Evolutionary conservation across 768 basidiomycete species (phyloP), one percentile per base, ranked within the genome.

Genomic region (Pleurotus cornucopiae): DNA sequence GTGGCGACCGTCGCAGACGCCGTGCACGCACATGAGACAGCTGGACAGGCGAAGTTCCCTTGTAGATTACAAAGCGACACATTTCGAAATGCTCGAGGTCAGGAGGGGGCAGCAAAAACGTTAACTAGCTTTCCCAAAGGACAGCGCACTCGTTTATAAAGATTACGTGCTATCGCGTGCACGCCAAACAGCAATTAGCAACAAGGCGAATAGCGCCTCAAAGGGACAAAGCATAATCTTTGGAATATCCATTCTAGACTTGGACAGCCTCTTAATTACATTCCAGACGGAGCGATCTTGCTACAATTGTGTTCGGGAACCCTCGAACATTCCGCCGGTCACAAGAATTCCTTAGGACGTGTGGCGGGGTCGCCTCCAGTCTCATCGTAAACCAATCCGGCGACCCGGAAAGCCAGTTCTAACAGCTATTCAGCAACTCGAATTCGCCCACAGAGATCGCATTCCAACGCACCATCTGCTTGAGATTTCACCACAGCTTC

Each of bases 61-160:
- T 98, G 79, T 95, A 97, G 44, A 97, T 94, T 61, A 96, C 88
- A 64, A 94, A 89, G 14, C 91, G 88, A 68, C 91, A 94, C 91
- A 94, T 92, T 20, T 16, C 26, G 26, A 39, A 54, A 56, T 41
- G 20, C 30, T 34, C 30, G 30, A 34, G 30, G 30, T 34, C 30
- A 34, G 30, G 30, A 34, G 30, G 30, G 30, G 30, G 30, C 3
- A 34, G 30, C 30, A 34, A 34, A 34, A 34, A 34, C 30, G 30
- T 34, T 34, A 34, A 34, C 30, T 11, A 34, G 9, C 30, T 34
- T 34, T 11, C 30, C 30, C 9, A 7, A 34, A 34, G 9, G 30
- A 34, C 30, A 34, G 9, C 30, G 30, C 30, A 25, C 52, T 46
- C 58, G 23, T 23, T 46, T 59, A 60, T 53, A 53, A 21, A 37